Base-by-base conservation (phyloP, 805 yeast species). In the Candida pini region DNA sequence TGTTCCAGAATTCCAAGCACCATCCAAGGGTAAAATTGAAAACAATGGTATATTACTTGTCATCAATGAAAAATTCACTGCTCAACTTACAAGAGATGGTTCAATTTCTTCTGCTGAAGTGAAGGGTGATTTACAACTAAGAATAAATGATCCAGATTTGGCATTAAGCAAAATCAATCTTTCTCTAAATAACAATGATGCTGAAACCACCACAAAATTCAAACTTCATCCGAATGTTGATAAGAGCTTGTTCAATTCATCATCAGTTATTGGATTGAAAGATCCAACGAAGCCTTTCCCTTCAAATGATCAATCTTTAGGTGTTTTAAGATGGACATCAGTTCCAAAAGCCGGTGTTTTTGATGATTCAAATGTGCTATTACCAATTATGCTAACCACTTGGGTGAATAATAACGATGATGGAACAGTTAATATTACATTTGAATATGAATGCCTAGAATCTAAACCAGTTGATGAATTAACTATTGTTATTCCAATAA, bases 151-250 rank as follows among this genome's bases (percentile, higher is more conserved):
- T 51, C 66, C 82, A n/a, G 73, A 69, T 26, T 68, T 80, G 45
- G 78, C 94, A 10, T 73, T 71, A 47, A 73, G 87, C 36, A 75
- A 73, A 54, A 69, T 92, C 39, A 53, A 72, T 41, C 64, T 89
- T 44, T 58, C 65, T 27, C 68, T 78, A 27, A 66, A 62, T 16
- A 70, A 71, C 20, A 70, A 72, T 20, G 62, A 66, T 27, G 61
- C 70, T 12, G 59, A 67, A 25, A 76, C 64, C 44, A 32, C 36
- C 15, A 66, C 78, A 30, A 88, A 81, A 54, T 92, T 75, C 67
- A 89, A 89, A 61, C 88, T 97, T 12, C 96, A 92, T 66, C 98
- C 98, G 44, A 89, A 90, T 56, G 94, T 92, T 45, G 97, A 92
- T 63, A 81, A 84, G 53, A 65, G 64, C 27, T 60, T 75, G 52